phyloP scores from a whole-genome alignment of 208 protist genomes.

The Trypanosoma lewisi region DNA sequence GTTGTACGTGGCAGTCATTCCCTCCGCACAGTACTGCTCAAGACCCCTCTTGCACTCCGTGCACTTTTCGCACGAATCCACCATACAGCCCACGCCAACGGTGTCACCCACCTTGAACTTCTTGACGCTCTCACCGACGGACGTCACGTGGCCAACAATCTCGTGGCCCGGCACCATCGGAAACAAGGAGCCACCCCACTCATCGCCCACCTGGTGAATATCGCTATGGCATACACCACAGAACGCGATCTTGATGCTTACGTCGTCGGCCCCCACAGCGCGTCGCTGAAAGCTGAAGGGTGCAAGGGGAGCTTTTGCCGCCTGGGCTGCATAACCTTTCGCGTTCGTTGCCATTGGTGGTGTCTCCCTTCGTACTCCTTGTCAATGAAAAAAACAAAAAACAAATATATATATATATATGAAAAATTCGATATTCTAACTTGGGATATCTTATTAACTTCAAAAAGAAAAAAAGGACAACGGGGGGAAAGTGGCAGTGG shows the following conservation, averaged over 20 bases:
- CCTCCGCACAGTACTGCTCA: conserved; percentile 75
- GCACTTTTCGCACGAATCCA: conserved; percentile 82
- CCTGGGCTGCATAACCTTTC: conserved; percentile 39
- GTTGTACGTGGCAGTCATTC: conserved; percentile 61
- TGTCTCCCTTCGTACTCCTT: too few species aligned
- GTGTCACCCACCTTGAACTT: conserved; percentile 78
- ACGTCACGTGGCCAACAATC: conserved; percentile 73
- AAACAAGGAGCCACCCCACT: conserved; percentile 62
- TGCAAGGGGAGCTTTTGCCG: conserved; percentile 39
- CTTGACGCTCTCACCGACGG: conserved; percentile 61
- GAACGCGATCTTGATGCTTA: conserved; percentile 58
- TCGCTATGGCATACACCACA: conserved; percentile 88
- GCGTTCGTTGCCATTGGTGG: conserved; percentile 57
- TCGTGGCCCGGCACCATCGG: conserved; percentile 85
- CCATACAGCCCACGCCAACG: conserved; percentile 88
- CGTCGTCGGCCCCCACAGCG: conserved; percentile 46
- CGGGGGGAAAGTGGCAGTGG: too few species aligned
- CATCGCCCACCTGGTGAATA: conserved; percentile 65
- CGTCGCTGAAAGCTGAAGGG: conserved; percentile 52
- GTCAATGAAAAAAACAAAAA: too few species aligned
- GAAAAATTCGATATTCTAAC: too few species aligned
- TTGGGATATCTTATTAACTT: too few species aligned
- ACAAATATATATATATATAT: too few species aligned
- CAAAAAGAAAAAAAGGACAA: too few species aligned
- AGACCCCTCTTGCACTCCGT: conserved; percentile 54